A percentile compares a stretch with the other conserved stretches of the same genome.
These are phyloP conservation scores for Candida silvatica DNA, from an alignment of 805 yeast species.

Conservation along the genomic window DNA sequence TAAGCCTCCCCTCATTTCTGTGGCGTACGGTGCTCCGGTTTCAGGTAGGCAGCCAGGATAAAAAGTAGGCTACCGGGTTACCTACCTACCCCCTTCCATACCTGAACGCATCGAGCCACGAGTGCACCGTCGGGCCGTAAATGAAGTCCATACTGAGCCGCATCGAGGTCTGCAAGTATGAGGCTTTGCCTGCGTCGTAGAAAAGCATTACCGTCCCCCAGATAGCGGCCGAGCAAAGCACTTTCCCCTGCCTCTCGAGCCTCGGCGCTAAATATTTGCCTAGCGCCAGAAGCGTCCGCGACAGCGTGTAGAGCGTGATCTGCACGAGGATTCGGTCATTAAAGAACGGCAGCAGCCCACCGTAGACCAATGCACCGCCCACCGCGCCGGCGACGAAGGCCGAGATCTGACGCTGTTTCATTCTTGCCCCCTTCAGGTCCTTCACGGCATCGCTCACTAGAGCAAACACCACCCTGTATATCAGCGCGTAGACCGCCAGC, in stretches of 20 bases:
- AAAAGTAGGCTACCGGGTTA: no score
- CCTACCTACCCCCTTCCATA: no score
- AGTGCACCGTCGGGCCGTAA: conserved; percentile 46
- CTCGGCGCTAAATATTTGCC: conserved; percentile 38
- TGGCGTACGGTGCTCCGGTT: no score
- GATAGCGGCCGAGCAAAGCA: conserved; percentile 45
- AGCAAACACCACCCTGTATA: conserved; percentile 13
- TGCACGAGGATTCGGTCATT: conserved; percentile 49
- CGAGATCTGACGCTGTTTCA: background rate
- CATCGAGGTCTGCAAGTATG: conserved; percentile 51
- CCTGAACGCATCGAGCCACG: conserved; percentile 23
- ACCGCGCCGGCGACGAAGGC: conserved; percentile 22
- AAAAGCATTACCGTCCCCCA: conserved; percentile 75
- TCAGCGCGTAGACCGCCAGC: conserved; percentile 22
- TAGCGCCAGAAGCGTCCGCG: conserved; percentile 56
- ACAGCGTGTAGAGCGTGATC: conserved; percentile 64
- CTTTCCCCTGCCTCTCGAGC: conserved; percentile 4
- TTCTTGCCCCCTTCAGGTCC: background rate
- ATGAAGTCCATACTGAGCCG: conserved; percentile 64
- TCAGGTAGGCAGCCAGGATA: no score
- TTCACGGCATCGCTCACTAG: background rate
- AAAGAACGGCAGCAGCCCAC: conserved; percentile 15
- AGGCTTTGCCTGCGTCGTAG: conserved; percentile 52
- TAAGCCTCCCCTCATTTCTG: no score
- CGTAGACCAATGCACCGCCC: conserved; percentile 24